These are phyloP conservation scores for Thelonectria olida DNA, from an alignment of 2,329 filamentous ascomycete genomes.

Conservation along the genomic window DNA sequence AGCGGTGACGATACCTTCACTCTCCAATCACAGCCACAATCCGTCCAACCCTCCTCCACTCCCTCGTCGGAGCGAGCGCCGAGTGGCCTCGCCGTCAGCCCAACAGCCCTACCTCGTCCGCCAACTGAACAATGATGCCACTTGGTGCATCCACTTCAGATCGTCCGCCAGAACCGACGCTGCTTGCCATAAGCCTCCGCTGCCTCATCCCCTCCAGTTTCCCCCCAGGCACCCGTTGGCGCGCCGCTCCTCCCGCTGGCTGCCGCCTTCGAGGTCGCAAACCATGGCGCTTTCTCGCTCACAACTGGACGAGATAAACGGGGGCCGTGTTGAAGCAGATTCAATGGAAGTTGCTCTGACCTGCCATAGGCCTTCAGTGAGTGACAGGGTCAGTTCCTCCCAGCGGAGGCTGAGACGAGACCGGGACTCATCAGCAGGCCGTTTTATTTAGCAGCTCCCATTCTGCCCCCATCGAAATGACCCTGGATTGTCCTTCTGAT, in stretches of 20 bases:
- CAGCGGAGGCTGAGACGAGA: conserved; percentile 51
- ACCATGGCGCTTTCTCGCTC: background rate
- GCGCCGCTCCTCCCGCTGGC: conserved; percentile 39
- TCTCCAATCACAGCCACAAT: conserved; percentile 26
- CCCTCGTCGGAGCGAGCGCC: background rate
- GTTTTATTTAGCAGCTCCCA: conserved; percentile 40
- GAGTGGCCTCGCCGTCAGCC: background rate
- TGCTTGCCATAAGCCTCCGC: background rate
- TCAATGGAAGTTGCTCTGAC: no score
- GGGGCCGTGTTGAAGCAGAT: conserved; percentile 18
- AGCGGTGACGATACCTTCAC: conserved; percentile 18
- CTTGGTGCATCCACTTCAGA: background rate
- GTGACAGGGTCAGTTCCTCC: conserved; percentile 41
- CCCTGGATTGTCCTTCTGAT: conserved; percentile 37
- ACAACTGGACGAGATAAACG: conserved; percentile 11
- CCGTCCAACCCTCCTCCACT: conserved; percentile 10
- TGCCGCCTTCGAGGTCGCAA: conserved; percentile 8
- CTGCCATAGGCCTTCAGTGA: conserved; percentile 14
- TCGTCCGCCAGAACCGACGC: background rate
- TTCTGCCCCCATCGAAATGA: conserved; percentile 34
- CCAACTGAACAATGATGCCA: background rate
- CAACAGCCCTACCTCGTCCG: conserved; percentile 2
- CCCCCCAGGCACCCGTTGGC: conserved; percentile 30
- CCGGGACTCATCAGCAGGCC: conserved; percentile 50
- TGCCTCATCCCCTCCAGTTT: background rate